phyloP scores from a whole-genome alignment of 2,329 filamentous ascomycete species.

The Botrytis pseudocinerea region DNA sequence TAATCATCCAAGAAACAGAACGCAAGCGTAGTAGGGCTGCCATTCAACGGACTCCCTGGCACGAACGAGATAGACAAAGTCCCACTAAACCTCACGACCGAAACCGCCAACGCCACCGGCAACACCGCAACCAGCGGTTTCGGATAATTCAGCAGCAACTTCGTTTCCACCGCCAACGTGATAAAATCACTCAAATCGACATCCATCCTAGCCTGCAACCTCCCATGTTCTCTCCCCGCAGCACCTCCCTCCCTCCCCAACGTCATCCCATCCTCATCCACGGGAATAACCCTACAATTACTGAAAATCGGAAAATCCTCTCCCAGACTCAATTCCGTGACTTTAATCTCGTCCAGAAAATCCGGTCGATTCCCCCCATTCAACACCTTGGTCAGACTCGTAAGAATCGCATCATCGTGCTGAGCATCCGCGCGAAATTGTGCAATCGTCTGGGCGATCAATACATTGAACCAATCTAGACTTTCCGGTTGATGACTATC shows the following conservation, averaged over 20 bases:
- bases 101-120: slow-evolving; percentile 88
- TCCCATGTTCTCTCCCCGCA: slow-evolving; percentile 59
- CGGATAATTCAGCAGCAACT: slow-evolving; percentile 90
- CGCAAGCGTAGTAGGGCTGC: slow-evolving; percentile 81
- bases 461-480: slow-evolving; percentile 97
- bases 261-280: slow-evolving; percentile 73
- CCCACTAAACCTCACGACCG: slow-evolving; percentile 90
- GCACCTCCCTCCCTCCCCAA: slow-evolving; percentile 44
- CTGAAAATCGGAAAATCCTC: slow-evolving; percentile 99
- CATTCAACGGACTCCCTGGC: slow-evolving; percentile 65
- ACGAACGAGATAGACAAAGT: slow-evolving; percentile 93
- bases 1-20: slow-evolving; percentile 95
- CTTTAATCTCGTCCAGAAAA: slow-evolving; percentile 89
- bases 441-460: slow-evolving; percentile 94
- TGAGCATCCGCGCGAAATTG: slow-evolving; percentile 92
- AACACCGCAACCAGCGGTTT: slow-evolving; percentile 85
- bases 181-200: slow-evolving; percentile 96
- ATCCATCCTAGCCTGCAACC: slow-evolving; percentile 93
- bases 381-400: slow-evolving; percentile 77
- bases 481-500: slow-evolving; percentile 95
- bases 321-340: slow-evolving; percentile 90
- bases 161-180: slow-evolving; percentile 91
- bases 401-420: slow-evolving; percentile 85
- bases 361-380: slow-evolving; percentile 86
- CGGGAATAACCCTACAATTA: slow-evolving; percentile 93